phyloP scores from a whole-genome alignment of 129 eudicot genomes.

The Lonicera japonica region DNA sequence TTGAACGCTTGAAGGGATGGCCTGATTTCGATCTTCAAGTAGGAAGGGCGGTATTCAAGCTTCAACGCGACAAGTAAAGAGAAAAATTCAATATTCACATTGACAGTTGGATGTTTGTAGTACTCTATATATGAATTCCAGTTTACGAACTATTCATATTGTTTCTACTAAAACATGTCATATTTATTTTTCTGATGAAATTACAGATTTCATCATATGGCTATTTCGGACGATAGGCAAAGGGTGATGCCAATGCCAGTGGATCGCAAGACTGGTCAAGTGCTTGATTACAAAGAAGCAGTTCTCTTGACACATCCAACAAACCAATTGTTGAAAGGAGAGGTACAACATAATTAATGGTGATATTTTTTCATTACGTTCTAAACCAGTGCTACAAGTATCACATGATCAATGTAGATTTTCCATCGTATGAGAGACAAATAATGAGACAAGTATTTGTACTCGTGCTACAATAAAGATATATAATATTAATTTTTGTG shows the following conservation, averaged over 20 bases:
- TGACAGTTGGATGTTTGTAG: too few species aligned
- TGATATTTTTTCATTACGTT: too few species aligned
- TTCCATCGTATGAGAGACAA: too few species aligned
- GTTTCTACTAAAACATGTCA: too few species aligned
- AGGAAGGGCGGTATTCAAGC: not conserved
- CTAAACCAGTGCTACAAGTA: too few species aligned
- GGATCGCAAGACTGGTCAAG: constrained; percentile 24
- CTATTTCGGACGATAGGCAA: constrained; percentile 38
- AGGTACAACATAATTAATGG: constrained; percentile 24
- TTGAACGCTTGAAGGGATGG: constrained; percentile 38
- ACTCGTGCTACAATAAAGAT: constrained; percentile 37
- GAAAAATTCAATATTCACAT: too few species aligned
- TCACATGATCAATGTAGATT: too few species aligned
- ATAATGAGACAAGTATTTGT: constrained; percentile 50
- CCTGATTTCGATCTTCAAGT: constrained; percentile 46
- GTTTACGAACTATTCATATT: too few species aligned
- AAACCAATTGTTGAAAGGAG: constrained; percentile 11
- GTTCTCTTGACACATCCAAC: constrained; percentile 23
- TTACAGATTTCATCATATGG: constrained; percentile 56
- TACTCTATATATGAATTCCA: not conserved
- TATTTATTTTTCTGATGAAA: too few species aligned
- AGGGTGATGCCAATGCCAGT: constrained; percentile 34
- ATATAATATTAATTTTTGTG: too few species aligned
- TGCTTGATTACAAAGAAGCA: constrained; percentile 35
- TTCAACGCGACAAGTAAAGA: not conserved